phyloP scores from a whole-genome alignment of 139 green algal species.

The Chlamydomonas sp. region DNA sequence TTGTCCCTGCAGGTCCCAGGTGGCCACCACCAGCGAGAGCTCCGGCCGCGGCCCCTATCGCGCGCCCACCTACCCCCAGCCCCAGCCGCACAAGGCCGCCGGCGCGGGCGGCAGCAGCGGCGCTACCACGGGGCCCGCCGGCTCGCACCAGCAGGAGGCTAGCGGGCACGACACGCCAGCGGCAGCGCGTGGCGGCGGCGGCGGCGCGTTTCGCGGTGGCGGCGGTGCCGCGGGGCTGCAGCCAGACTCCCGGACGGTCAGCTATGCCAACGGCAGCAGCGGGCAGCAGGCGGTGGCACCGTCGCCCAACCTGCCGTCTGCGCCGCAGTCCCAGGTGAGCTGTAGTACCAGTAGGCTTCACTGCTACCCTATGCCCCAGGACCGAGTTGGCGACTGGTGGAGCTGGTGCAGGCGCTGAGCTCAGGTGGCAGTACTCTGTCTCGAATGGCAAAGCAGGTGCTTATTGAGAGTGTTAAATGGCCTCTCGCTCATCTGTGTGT shows the following conservation, averaged over 20 bases:
- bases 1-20: neutral
- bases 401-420: too few species aligned
- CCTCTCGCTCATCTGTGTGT: too few species aligned
- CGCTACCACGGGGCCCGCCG: neutral
- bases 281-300: neutral
- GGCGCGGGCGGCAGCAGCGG: slow-evolving; percentile 10
- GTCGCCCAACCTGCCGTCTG: too few species aligned
- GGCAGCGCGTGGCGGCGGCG: neutral
- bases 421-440: too few species aligned
- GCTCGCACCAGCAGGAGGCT: neutral
- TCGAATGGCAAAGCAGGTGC: too few species aligned
- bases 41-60: slow-evolving; percentile 27
- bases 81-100: neutral
- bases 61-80: slow-evolving; percentile 5
- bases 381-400: too few species aligned
- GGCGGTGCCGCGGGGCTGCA: neutral
- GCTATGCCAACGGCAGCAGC: neutral
- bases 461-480: too few species aligned
- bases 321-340: too few species aligned
- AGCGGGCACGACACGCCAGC: neutral
- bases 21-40: neutral
- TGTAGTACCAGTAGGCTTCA: too few species aligned
- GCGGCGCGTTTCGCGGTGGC: neutral
- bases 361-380: too few species aligned
- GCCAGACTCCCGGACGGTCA: neutral